A percentile compares a stretch with the other conserved stretches of the same genome.
Conservation (phyloP, 495 filamentous ascomycete genomes). For the Penicillium goetzii region DNA sequence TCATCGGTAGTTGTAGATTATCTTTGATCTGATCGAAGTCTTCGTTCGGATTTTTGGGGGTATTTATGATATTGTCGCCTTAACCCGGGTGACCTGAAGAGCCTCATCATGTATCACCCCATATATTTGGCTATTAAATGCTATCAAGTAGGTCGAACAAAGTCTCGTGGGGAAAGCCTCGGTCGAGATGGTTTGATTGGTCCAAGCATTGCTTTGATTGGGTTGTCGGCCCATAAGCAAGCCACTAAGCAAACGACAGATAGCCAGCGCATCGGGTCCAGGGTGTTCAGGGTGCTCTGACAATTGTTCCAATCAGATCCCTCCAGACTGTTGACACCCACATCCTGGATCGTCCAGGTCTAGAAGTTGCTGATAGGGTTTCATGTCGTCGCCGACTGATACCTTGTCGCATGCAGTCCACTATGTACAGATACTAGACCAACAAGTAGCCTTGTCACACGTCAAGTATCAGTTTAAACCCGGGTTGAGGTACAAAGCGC, state of each 20-base stretch:
- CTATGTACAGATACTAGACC: neutral
- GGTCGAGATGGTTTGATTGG: neutral
- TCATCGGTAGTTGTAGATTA: neutral
- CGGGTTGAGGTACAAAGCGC: neutral
- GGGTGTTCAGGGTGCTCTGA: neutral
- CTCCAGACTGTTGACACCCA: neutral
- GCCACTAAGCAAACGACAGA: neutral
- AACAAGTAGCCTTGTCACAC: neutral
- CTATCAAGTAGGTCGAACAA: neutral
- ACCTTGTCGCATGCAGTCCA: neutral
- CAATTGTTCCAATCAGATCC: neutral
- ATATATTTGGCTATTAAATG: neutral
- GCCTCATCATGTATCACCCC: neutral
- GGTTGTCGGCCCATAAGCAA: neutral
- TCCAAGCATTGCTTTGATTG: neutral
- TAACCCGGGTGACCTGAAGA: slow-evolving; percentile 1
- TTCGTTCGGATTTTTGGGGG: neutral
- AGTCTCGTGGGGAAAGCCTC: neutral
- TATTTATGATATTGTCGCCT: neutral
- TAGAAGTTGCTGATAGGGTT: neutral
- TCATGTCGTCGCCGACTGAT: neutral
- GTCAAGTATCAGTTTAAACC: neutral
- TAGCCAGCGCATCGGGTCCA: neutral
- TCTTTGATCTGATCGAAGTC: neutral
- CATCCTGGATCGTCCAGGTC: neutral